A percentile compares a stretch with the other conserved stretches of the same genome.
Evolutionary conservation across 202 grass and related monocot genomes (phyloP).

Genomic region (Panicum virgatum): DNA sequence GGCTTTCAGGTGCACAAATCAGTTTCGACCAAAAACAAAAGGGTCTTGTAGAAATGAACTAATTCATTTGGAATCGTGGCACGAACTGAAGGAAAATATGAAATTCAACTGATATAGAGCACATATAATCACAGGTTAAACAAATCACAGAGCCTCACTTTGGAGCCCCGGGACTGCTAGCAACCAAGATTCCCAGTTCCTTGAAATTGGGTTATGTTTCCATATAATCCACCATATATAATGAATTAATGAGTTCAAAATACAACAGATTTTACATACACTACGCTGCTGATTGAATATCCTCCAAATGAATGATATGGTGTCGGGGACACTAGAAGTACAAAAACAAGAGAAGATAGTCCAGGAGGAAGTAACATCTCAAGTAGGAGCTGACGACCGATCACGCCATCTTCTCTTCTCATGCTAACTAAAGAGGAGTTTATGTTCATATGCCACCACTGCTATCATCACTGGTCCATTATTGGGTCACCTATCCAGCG

Average conservation of each 20-base stretch:
- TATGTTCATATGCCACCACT: conserved; percentile 32
- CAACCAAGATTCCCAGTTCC: background rate
- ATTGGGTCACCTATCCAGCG: conserved; percentile 5
- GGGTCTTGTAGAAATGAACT: too few relatives aligned
- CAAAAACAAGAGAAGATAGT: conserved; percentile 8
- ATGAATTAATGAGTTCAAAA: conserved; percentile 21
- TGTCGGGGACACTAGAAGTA: too few relatives aligned
- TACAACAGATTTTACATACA: conserved; percentile 50
- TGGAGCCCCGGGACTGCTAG: background rate
- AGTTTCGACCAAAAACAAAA: background rate
- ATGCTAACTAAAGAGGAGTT: conserved; percentile 19
- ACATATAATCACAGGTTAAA: background rate
- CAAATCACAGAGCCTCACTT: background rate
- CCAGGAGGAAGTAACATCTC: conserved; percentile 22
- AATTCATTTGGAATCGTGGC: too few relatives aligned
- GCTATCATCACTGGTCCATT: conserved; percentile 7
- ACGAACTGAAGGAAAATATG: background rate
- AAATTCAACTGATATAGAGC: background rate
- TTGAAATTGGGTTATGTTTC: conserved; percentile 13
- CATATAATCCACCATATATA: conserved; percentile 38
- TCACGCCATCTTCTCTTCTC: conserved; percentile 25
- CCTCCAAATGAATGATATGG: conserved; percentile 29
- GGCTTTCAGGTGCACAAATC: background rate
- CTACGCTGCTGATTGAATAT: conserved; percentile 20
- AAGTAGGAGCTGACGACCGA: background rate